A percentile compares a stretch with the other conserved stretches of the same genome.
Conservation (phyloP, 176 grass and related monocot species). For the Lolium rigidum region DNA sequence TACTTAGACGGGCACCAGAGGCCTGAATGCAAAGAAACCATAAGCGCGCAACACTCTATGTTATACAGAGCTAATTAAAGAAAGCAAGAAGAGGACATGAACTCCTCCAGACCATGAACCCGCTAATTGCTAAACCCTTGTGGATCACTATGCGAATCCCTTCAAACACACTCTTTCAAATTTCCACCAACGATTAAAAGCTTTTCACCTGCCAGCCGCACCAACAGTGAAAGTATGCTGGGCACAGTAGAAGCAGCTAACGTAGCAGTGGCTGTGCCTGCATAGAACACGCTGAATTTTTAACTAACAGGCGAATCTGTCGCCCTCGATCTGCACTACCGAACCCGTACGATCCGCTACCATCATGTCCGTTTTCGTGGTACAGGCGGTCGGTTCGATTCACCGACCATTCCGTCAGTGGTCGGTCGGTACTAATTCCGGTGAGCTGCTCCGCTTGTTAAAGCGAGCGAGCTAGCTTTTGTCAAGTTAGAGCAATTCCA, state of each 20-base stretch:
- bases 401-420: neutral
- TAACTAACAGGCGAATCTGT: neutral
- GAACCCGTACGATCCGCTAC: neutral
- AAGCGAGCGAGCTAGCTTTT: neutral
- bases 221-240: neutral
- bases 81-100: too few species aligned
- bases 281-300: neutral
- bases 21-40: too few species aligned
- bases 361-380: neutral
- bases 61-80: too few species aligned
- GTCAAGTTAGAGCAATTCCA: too few species aligned
- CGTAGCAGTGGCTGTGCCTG: neutral
- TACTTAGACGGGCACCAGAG: too few species aligned
- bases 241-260: neutral
- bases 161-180: neutral
- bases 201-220: neutral
- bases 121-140: neutral
- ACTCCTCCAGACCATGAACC: neutral
- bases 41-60: too few species aligned
- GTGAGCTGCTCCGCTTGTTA: slow-evolving; percentile 28
- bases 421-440: slow-evolving; percentile 28
- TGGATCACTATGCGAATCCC: neutral
- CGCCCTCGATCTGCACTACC: neutral
- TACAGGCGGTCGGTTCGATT: neutral
- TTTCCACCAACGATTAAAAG: neutral